Base-by-base conservation (phyloP, 2,329 filamentous ascomycete genomes). In the Metarhizium guizhouense region DNA sequence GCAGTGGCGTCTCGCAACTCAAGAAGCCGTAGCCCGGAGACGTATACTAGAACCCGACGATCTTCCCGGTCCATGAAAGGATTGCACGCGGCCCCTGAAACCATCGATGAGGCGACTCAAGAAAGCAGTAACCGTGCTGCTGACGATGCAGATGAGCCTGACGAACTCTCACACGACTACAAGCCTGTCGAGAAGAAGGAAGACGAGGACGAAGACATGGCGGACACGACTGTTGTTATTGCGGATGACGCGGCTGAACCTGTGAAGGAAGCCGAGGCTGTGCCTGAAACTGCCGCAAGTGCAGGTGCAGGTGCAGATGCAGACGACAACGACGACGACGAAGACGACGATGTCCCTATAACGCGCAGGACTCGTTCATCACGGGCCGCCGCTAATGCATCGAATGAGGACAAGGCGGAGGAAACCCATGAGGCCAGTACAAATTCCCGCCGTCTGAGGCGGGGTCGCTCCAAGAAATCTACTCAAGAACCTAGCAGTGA, bases 401-500 rank as follows among this genome's bases (percentile, higher is more conserved):
- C 67, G 32, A 64, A 68, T n/a, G 68, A 71, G 51, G 61, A 55
- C 3, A 63, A 66, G 32, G 61, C 59, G 13, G 63, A 67, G 7
- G 59, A 61, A 42, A 65, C 65, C 11, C 65, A 67, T 13, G 65
- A 63, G n/a, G 64, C 66, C n/a, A 68, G 63, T 6, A 59, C 64
- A 30, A 65, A 67, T 47, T 65, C 71, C 29, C 72, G 78, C 29
- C 78, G 79, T 6, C 66, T 81, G 49, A 82, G 72, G 13, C 76
- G 73, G 54, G 76, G 73, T 55, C 72, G 70, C 11, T 62, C 67
- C 52, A 76, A 74, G 47, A 74, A 74, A 59, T 76, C 75, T 6
- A 64, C 72, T 2, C 75, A 80, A 55, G 81, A 84, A 56, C 76
- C 75, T 5, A 83, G 80, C 53, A 84, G 81, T 61, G 81, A 84